A percentile compares a stretch with the other conserved stretches of the same genome.
Evolutionary conservation across 1,284 basidiomycete genomes (phyloP).

Genomic region (Puccinia horiana): DNA sequence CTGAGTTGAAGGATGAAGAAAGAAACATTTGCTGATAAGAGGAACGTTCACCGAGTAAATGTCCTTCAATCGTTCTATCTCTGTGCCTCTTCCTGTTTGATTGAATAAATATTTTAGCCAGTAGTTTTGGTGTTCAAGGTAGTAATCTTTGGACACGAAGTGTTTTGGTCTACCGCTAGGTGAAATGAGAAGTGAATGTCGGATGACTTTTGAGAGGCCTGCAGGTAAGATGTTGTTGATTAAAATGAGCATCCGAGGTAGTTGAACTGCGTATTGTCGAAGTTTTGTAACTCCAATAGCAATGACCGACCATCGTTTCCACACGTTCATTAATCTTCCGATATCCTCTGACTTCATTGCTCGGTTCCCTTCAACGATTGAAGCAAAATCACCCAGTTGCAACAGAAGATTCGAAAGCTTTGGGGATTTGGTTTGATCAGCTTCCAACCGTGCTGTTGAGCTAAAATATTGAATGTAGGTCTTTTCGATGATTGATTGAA

Average conservation of each 20-base stretch:
- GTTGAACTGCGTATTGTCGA: not conserved
- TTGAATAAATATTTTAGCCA: not conserved
- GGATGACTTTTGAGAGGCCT: not conserved
- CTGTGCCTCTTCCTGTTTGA: not conserved
- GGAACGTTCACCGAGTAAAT: not conserved
- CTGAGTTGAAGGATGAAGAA: not conserved
- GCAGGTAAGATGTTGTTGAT: not conserved
- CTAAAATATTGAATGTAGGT: no score
- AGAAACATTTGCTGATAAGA: not conserved
- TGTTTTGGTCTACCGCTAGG: not conserved
- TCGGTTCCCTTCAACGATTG: not conserved
- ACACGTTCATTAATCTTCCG: slow-evolving; percentile 13
- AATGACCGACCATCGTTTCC: not conserved
- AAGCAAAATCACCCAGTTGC: slow-evolving; percentile 5
- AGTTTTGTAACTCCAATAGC: not conserved
- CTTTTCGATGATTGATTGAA: no score
- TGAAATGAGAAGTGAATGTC: not conserved
- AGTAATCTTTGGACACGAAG: not conserved
- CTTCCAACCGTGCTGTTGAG: not conserved
- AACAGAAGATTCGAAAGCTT: not conserved
- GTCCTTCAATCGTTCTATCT: not conserved
- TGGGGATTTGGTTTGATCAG: not conserved
- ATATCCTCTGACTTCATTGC: not conserved
- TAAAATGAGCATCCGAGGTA: not conserved
- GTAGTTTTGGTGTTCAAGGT: not conserved